These are phyloP conservation scores for Chlamydomonas incerta DNA, from an alignment of 139 green algal species.

Conservation along the genomic window DNA sequence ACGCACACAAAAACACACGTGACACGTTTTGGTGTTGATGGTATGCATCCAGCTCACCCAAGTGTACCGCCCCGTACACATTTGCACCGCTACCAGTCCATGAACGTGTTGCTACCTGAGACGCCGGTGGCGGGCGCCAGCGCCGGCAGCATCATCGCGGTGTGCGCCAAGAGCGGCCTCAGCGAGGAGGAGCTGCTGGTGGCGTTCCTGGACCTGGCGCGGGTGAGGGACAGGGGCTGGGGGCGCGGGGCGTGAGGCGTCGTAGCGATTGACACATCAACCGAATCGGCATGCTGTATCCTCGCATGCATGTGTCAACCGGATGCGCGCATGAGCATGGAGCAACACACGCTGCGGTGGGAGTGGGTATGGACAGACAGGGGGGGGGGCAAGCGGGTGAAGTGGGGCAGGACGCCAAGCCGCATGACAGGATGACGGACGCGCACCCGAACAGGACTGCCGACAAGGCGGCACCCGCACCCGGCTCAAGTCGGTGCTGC, in stretches of 20 bases:
- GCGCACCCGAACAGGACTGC: constrained; percentile 49
- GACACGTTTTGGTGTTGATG: too few species aligned
- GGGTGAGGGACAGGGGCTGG: not conserved
- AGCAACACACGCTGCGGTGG: too few species aligned
- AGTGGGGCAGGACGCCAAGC: too few species aligned
- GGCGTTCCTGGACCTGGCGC: constrained; percentile 49
- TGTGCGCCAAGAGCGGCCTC: constrained; percentile 71
- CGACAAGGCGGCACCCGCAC: constrained; percentile 48
- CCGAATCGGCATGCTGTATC: too few species aligned
- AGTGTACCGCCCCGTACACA: not conserved
- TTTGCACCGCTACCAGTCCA: not conserved
- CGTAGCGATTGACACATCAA: too few species aligned
- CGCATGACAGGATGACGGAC: too few species aligned
- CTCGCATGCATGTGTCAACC: too few species aligned
- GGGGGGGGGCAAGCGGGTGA: too few species aligned
- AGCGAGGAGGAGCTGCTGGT: constrained; percentile 44
- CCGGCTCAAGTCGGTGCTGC: constrained; percentile 53
- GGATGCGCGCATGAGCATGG: too few species aligned
- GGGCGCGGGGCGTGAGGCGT: not conserved
- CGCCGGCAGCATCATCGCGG: constrained; percentile 85
- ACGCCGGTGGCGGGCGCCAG: constrained; percentile 69
- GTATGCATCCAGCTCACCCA: too few species aligned
- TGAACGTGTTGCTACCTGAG: constrained; percentile 23
- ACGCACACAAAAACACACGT: too few species aligned
- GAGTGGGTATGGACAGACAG: too few species aligned